phyloP scores from a whole-genome alignment of 1,139 yeast species.

The Candida glucosophila region DNA sequence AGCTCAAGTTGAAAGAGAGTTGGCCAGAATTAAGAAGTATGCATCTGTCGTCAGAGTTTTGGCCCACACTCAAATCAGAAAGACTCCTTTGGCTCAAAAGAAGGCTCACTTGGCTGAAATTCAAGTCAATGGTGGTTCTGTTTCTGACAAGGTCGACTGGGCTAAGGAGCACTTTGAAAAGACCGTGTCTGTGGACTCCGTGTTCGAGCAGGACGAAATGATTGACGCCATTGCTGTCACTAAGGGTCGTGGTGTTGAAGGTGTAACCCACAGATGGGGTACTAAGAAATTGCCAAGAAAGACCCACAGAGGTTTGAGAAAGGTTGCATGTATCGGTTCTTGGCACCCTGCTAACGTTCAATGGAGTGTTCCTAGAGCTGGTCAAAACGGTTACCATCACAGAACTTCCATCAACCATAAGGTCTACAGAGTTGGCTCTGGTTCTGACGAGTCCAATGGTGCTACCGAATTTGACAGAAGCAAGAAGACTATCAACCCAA shows the following conservation, averaged over 20 bases:
- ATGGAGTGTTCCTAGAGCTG: slow-evolving; percentile 99
- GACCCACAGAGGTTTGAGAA: slow-evolving; percentile 99
- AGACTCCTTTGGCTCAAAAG: slow-evolving; percentile 98
- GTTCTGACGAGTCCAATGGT: slow-evolving; percentile 88
- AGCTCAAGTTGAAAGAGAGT: slow-evolving; percentile 87
- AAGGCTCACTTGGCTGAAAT: slow-evolving; percentile 99
- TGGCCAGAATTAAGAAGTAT: slow-evolving; percentile 98
- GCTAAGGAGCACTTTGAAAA: slow-evolving; percentile 99
- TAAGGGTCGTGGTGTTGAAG: slow-evolving; percentile 99
- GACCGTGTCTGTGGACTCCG: slow-evolving; percentile 92
- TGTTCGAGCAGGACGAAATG: slow-evolving; percentile 97
- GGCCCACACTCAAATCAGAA: slow-evolving; percentile 99
- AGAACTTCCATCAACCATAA: slow-evolving; percentile 99
- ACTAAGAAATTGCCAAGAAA: slow-evolving; percentile 99
- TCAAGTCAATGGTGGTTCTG: slow-evolving; percentile 99
- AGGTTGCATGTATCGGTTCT: slow-evolving; percentile 99
- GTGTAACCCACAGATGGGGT: slow-evolving; percentile 99
- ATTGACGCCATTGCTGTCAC: slow-evolving; percentile 98
- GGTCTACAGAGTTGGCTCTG: slow-evolving; percentile 98
- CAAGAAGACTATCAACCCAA: slow-evolving; percentile 98
- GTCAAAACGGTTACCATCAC: slow-evolving; percentile 99
- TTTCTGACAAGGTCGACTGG: slow-evolving; percentile 96
- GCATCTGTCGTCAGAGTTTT: slow-evolving; percentile 97
- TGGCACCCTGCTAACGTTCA: slow-evolving; percentile 99
- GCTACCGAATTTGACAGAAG: slow-evolving; percentile 99